Evolutionary conservation across 2,329 filamentous ascomycete species (phyloP).

Genomic region (Sarocladiaceae sp.): DNA sequence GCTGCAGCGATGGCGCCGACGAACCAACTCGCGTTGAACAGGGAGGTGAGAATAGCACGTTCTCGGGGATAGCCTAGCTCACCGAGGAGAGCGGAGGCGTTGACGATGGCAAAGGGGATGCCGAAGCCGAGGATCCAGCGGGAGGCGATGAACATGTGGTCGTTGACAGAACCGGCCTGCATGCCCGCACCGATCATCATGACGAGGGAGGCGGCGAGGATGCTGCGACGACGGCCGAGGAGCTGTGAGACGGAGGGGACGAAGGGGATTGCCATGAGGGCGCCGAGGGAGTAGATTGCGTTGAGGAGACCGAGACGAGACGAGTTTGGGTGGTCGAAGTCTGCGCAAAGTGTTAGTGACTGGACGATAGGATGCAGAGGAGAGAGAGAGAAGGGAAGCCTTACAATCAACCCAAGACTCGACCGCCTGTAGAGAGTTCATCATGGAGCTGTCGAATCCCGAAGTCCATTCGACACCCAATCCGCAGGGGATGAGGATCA

Average conservation of each 20-base stretch:
- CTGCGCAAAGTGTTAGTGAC: slow-evolving; percentile 15
- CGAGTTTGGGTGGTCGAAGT: slow-evolving; percentile 34
- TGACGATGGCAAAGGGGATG: slow-evolving; percentile 27
- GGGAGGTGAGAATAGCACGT: slow-evolving; percentile 11
- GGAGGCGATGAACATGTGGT: slow-evolving; percentile 26
- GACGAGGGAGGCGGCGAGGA: slow-evolving; percentile 23
- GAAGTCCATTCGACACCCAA: slow-evolving; percentile 39
- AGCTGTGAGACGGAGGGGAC: slow-evolving; percentile 29
- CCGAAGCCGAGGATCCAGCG: slow-evolving; percentile 27
- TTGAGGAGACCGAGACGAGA: slow-evolving; percentile 33
- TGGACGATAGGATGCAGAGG: no score
- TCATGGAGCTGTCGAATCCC: slow-evolving; percentile 36
- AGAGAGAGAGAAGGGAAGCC: background rate
- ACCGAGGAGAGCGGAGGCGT: slow-evolving; percentile 27
- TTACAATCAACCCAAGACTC: slow-evolving; percentile 30
- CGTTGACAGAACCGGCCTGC: slow-evolving; percentile 15
- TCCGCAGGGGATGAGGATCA: slow-evolving; percentile 32
- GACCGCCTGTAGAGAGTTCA: slow-evolving; percentile 36
- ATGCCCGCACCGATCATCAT: slow-evolving; percentile 14
- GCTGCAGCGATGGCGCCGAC: slow-evolving; percentile 27
- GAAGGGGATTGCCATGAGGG: slow-evolving; percentile 34
- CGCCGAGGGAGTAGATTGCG: slow-evolving; percentile 36
- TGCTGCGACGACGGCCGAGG: slow-evolving; percentile 31
- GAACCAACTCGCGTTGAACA: slow-evolving; percentile 29
- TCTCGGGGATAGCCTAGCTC: slow-evolving; percentile 25